Evolutionary conservation across 257 asterid genomes (phyloP).

Genomic region (Solanum virginianum): DNA sequence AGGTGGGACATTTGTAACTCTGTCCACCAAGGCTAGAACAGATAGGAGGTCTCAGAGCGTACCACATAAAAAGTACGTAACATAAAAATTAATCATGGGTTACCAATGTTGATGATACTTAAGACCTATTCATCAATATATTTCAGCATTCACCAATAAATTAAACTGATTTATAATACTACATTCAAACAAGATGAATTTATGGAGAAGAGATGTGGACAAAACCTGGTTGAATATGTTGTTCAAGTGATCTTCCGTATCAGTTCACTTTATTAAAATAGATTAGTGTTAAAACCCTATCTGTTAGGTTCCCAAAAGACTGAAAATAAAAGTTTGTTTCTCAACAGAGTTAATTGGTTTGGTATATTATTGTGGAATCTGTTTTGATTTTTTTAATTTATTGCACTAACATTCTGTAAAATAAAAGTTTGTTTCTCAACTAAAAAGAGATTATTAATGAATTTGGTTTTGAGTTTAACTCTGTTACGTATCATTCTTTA

Average conservation of each 20-base stretch:
- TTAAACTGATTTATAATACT: neutral
- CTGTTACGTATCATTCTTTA: neutral
- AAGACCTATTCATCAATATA: neutral
- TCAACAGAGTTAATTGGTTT: too few species aligned
- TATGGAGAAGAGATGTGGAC: neutral
- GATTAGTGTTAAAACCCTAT: neutral
- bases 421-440: neutral
- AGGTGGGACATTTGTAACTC: too few species aligned
- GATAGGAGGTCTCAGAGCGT: too few species aligned
- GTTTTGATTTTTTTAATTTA: neutral
- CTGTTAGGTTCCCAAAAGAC: neutral
- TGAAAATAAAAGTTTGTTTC: too few species aligned
- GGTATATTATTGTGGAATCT: neutral
- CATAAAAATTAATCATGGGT: neutral
- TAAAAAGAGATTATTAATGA: neutral
- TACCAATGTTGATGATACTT: neutral
- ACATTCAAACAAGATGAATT: neutral
- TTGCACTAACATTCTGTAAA: neutral
- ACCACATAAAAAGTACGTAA: neutral
- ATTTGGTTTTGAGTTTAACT: neutral
- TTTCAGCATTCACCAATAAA: neutral
- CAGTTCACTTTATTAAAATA: neutral
- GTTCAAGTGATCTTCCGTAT: neutral
- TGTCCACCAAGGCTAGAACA: too few species aligned
- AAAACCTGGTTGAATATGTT: neutral